Conservation (phyloP, 192 early-diverging fungal species). For the Mortierella claussenii region DNA sequence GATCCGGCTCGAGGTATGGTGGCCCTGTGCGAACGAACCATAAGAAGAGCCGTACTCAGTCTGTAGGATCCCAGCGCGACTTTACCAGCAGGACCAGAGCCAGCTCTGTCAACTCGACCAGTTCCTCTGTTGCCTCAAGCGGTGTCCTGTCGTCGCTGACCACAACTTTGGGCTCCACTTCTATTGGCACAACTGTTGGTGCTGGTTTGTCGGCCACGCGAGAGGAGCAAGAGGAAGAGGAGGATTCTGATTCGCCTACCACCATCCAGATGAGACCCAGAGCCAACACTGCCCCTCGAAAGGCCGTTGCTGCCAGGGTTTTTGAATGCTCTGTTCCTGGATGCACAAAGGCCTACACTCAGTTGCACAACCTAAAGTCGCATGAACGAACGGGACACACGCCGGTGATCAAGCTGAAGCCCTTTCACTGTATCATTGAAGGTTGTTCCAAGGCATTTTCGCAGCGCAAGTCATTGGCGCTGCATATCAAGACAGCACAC, state of each 20-base stretch:
- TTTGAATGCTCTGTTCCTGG: slow-evolving; percentile 56
- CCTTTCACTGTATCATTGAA: slow-evolving; percentile 50
- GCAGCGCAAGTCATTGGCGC: slow-evolving; percentile 78
- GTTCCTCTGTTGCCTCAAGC: slow-evolving; percentile 30
- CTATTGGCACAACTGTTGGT: background rate
- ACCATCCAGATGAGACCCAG: slow-evolving; percentile 38
- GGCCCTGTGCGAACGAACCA: slow-evolving; percentile 16
- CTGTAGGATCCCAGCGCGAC: slow-evolving; percentile 34
- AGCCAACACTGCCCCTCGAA: slow-evolving; percentile 24
- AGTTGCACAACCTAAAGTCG: slow-evolving; percentile 55
- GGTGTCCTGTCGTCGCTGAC: slow-evolving; percentile 28
- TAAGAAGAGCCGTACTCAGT: slow-evolving; percentile 26
- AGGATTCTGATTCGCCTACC: slow-evolving; percentile 41
- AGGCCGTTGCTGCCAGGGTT: slow-evolving; percentile 55
- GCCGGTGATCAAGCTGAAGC: slow-evolving; percentile 50
- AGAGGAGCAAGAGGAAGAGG: slow-evolving; percentile 23
- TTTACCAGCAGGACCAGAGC: slow-evolving; percentile 33
- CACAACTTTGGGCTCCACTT: slow-evolving; percentile 8
- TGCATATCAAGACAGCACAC: slow-evolving; percentile 66
- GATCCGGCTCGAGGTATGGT: slow-evolving; percentile 7
- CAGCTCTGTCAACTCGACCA: slow-evolving; percentile 45
- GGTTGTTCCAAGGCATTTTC: slow-evolving; percentile 55
- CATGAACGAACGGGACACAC: slow-evolving; percentile 67
- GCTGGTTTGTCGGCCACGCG: background rate
- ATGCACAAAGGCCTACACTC: slow-evolving; percentile 53